Percentiles rank a stretch among this genome's conserved stretches.
Conservation (phyloP, 192 early-diverging fungal genomes). For the Coemansia javaensis region DNA sequence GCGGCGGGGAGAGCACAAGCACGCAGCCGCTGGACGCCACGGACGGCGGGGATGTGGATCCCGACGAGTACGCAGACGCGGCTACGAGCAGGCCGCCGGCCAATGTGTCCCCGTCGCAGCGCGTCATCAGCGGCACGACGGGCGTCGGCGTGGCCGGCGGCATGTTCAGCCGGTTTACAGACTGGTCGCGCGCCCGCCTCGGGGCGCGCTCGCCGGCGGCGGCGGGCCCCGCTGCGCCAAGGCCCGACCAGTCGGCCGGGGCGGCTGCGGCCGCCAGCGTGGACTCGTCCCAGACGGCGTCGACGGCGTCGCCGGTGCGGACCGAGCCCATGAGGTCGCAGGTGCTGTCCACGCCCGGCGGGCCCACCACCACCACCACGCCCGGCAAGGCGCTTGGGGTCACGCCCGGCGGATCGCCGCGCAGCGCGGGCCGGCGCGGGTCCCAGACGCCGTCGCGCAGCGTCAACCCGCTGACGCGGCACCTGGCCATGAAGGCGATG, state of each 20-base stretch:
- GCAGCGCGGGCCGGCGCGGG: slow-evolving; percentile 11
- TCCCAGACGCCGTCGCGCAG: slow-evolving; percentile 29
- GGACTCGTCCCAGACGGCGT: slow-evolving; percentile 24
- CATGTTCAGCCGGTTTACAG: slow-evolving; percentile 30
- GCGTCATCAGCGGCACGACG: slow-evolving; percentile 5
- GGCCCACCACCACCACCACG: slow-evolving; percentile 8
- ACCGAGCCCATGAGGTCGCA: slow-evolving; percentile 45
- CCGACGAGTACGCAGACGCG: not conserved
- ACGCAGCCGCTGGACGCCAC: slow-evolving; percentile 8
- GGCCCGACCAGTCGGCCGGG: not conserved
- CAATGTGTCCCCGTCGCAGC: not conserved
- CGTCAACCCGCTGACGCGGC: slow-evolving; percentile 42
- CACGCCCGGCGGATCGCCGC: too few relatives aligned
- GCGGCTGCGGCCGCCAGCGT: slow-evolving; percentile 6
- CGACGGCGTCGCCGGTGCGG: slow-evolving; percentile 28
- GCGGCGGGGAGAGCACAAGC: not conserved
- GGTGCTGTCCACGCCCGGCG: slow-evolving; percentile 17
- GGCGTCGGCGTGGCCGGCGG: slow-evolving; percentile 30
- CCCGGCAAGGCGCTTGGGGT: not conserved
- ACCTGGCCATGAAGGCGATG: slow-evolving; percentile 39
- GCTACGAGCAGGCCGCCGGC: not conserved
- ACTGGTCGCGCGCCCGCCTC: slow-evolving; percentile 23
- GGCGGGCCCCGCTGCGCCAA: not conserved
- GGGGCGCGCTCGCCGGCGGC: slow-evolving; percentile 7
- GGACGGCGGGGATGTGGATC: not conserved